Conservation (phyloP, 257 asterid species). For the Galeopsis tetrahit region DNA sequence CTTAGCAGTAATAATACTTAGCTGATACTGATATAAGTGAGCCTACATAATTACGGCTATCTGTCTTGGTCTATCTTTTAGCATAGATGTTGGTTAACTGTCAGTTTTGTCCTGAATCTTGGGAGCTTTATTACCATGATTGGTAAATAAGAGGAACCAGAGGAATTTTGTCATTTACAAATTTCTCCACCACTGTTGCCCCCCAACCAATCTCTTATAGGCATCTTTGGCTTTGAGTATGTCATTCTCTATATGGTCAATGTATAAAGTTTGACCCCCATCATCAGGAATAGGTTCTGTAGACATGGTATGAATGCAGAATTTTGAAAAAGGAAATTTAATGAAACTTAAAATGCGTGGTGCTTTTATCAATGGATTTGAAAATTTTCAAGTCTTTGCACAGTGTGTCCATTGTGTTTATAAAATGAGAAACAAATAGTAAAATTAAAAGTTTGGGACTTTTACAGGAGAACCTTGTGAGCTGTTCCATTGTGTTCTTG, state of each 20-base stretch:
- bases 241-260: neutral
- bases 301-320: neutral
- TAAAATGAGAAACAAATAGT: conserved; percentile 21
- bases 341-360: neutral
- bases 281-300: neutral
- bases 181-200: neutral
- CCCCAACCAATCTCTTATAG: neutral
- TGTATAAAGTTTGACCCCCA: neutral
- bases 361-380: neutral
- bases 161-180: neutral
- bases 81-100: neutral
- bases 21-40: neutral
- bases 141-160: neutral
- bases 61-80: neutral
- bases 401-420: neutral
- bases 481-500: conserved; percentile 93
- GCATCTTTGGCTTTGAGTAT: neutral
- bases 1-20: neutral
- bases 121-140: neutral
- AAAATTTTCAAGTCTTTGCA: neutral
- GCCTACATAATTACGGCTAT: neutral
- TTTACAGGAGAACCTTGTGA: conserved; percentile 93
- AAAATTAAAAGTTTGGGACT: conserved; percentile 21
- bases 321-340: neutral
- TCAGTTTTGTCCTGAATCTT: conserved; percentile 5